Evolutionary conservation across 2,329 filamentous ascomycete species (phyloP), one percentile per base, ranked within the genome.

Genomic region (Pseudogymnoascus sp.): DNA sequence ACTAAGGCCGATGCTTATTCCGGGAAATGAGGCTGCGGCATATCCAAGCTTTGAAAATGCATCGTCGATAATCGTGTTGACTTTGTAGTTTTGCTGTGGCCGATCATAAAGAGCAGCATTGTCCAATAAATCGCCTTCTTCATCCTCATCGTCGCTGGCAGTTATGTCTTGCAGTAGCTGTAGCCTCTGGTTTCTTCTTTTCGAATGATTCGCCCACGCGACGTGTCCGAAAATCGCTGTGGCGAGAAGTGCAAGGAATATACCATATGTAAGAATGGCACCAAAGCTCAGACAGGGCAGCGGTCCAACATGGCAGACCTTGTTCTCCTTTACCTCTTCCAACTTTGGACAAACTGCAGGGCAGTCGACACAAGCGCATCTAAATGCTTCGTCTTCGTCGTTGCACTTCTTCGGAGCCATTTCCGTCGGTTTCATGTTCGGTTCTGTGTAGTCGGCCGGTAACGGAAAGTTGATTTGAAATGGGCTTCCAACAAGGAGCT

Each of bases 391-490:
- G 67, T 97, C 90, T 37, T 89, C 84, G 67, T 93, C 92, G 72
- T 97, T 96, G 79, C 94, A 99, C 61, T 87, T 86, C 74, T 94
- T 93, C 0, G 92, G 83, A 60, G 78, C 83, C 76, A 92, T 88
- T 35, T 88, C 77, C 65, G 87, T 78, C 0, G 91, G 79, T 8
- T 80, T 72, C 88, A 97, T 95, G n/a, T 77, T 79, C 0, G 84
- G 80, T 57, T 90, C 84, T 9, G 79, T 73, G 65, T 86, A 84
- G 6, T 82, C 73, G 8, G 74, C 77, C 63, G 74, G 83, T 65
- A 75, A 77, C 8, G 84, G 93, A 69, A 94, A 99, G 78, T 99
- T 95, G 77, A 99, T 97, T 77, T 99, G 94, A 74, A 99, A 99
- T 0, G 94, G 94, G 61, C 93, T 97, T 3, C 95, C 95, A 33